These are phyloP conservation scores for Panicum hallii DNA, from an alignment of 202 grass and related monocot species.

Conservation along the genomic window DNA sequence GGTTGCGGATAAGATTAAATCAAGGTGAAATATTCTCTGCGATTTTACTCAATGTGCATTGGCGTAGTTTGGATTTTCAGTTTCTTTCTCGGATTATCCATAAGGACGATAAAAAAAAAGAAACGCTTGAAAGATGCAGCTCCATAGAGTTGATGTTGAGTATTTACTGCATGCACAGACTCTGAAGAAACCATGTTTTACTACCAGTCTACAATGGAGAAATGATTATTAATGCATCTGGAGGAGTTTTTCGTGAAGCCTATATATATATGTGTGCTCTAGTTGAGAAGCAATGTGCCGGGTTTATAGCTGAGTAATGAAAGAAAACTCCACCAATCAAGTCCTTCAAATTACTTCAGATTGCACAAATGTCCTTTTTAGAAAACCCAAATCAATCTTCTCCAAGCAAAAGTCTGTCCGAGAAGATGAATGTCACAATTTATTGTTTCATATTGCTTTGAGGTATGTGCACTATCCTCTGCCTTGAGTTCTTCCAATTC, in stretches of 20 bases:
- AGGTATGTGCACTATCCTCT: not conserved
- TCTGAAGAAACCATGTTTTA: not conserved
- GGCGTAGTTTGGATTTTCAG: not conserved
- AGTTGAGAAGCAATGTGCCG: not conserved
- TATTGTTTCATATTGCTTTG: not conserved
- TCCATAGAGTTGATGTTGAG: not conserved
- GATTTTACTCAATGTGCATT: not conserved
- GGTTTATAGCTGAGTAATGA: not conserved
- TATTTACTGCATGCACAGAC: too few species aligned
- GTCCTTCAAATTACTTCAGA: not conserved
- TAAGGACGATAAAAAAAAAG: not conserved
- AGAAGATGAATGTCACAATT: not conserved
- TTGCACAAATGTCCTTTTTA: not conserved
- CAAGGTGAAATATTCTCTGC: not conserved
- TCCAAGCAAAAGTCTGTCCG: not conserved
- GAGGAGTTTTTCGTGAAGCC: not conserved
- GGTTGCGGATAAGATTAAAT: constrained; percentile 36
- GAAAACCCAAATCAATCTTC: not conserved
- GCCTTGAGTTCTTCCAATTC: not conserved
- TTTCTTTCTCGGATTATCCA: not conserved
- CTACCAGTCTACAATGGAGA: not conserved
- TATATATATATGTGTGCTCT: not conserved
- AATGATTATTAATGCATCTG: not conserved
- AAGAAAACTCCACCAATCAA: not conserved
- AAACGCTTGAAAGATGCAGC: not conserved